Conservation (phyloP, 2,329 filamentous ascomycete genomes). For the Pseudogymnoascus sp. region DNA sequence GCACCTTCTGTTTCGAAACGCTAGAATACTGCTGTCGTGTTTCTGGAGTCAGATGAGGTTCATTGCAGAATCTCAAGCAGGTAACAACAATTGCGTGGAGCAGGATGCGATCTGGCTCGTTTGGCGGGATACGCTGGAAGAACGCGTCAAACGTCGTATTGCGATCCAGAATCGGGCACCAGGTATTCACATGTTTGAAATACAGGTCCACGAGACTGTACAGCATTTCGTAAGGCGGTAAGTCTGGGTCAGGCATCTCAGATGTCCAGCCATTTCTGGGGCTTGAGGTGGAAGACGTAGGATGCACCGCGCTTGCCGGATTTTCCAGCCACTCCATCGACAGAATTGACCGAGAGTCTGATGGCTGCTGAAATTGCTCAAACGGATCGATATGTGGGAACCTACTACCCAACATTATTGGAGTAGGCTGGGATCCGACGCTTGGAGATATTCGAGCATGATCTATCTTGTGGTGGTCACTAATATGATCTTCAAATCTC, state of each 20-base stretch:
- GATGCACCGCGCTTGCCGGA: no score
- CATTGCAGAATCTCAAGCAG: conserved; percentile 75
- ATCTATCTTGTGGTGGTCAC: no score
- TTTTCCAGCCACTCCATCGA: no score
- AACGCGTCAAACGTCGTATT: conserved; percentile 73
- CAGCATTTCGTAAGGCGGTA: conserved; percentile 67
- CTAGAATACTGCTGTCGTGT: conserved; percentile 69
- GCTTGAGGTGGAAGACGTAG: no score
- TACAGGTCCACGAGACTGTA: conserved; percentile 69
- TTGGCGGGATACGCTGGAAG: conserved; percentile 68
- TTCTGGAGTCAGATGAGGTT: conserved; percentile 65
- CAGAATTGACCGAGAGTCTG: no score
- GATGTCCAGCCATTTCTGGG: conserved; percentile 24
- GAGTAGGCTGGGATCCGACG: no score
- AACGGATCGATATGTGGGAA: no score
- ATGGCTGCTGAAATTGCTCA: no score
- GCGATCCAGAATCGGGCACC: conserved; percentile 86
- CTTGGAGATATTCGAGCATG: no score
- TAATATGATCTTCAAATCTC: no score
- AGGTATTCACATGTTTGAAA: conserved; percentile 74
- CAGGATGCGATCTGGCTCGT: conserved; percentile 75
- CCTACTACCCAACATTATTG: no score
- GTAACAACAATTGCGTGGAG: conserved; percentile 86
- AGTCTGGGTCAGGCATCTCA: conserved; percentile 52
- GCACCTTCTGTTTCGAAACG: conserved; percentile 75